phyloP scores from a whole-genome alignment of 371 early-diverging fungal species.

The Apophysomyces variabilis region DNA sequence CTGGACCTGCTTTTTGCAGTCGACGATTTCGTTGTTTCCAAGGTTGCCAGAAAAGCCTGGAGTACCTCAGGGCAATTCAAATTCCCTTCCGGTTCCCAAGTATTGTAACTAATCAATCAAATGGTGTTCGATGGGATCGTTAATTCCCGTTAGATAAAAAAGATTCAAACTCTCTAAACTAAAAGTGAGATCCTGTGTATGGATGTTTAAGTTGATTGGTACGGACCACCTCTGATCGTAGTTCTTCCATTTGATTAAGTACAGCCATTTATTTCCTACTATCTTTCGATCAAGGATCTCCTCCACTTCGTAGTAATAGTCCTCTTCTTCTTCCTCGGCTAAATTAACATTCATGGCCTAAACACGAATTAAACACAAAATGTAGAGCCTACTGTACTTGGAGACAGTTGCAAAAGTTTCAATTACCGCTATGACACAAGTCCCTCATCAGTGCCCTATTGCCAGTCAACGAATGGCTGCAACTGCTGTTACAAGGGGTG shows the following conservation, averaged over 20 bases:
- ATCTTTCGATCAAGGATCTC: conserved; percentile 11
- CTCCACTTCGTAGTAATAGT: conserved; percentile 19
- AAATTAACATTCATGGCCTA: not conserved
- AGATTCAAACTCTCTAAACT: not conserved
- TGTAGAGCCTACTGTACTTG: too few species aligned
- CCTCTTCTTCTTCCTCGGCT: conserved; percentile 10
- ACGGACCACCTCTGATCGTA: conserved; percentile 26
- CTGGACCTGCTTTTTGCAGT: too few species aligned
- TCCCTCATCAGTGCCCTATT: too few species aligned
- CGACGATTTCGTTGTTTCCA: not conserved
- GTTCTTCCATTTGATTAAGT: conserved; percentile 29
- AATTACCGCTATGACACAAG: too few species aligned
- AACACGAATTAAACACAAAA: not conserved
- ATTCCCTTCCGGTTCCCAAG: conserved; percentile 30
- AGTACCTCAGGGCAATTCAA: conserved; percentile 23
- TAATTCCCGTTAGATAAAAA: not conserved
- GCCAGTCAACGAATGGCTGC: too few species aligned
- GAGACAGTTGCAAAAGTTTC: too few species aligned
- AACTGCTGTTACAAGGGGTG: too few species aligned
- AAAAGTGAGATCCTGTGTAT: not conserved
- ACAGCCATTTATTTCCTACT: conserved; percentile 6
- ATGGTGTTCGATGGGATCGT: not conserved
- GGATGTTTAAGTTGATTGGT: not conserved
- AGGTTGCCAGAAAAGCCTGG: not conserved
- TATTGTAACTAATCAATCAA: conserved; percentile 19